Evolutionary conservation across 2,329 filamentous ascomycete genomes (phyloP).

Genomic region (Hypoxylon sp.): DNA sequence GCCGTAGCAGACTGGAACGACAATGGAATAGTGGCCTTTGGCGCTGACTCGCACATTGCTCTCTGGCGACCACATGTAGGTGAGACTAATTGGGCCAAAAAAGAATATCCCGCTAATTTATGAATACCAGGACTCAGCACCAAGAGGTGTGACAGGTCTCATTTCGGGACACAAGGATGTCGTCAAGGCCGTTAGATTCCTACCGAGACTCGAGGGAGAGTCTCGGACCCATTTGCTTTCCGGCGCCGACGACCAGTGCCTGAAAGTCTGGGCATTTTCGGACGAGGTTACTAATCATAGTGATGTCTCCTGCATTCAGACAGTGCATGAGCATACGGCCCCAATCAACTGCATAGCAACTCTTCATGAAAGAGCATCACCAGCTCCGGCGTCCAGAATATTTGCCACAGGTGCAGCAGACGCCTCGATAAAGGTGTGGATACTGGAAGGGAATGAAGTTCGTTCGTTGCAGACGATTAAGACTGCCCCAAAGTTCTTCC

Average conservation of each 20-base stretch:
- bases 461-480: slow-evolving; percentile 78
- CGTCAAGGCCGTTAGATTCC: slow-evolving; percentile 88
- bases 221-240: slow-evolving; percentile 75
- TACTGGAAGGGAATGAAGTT: slow-evolving; percentile 64
- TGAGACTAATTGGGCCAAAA: slow-evolving; percentile 13
- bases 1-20: slow-evolving; percentile 90
- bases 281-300: slow-evolving; percentile 39
- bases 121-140: slow-evolving; percentile 52
- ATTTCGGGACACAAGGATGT: slow-evolving; percentile 82
- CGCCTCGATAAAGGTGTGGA: slow-evolving; percentile 80
- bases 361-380: slow-evolving; percentile 52
- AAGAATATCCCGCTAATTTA: slow-evolving; percentile 25
- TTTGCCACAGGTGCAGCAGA: slow-evolving; percentile 87
- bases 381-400: slow-evolving; percentile 53
- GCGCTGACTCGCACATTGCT: slow-evolving; percentile 89
- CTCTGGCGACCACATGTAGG: slow-evolving; percentile 86
- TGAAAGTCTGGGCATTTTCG: slow-evolving; percentile 77
- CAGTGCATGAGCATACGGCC: slow-evolving; percentile 76
- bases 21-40: slow-evolving; percentile 84
- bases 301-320: slow-evolving; percentile 64
- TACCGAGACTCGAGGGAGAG: slow-evolving; percentile 66
- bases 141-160: slow-evolving; percentile 74
- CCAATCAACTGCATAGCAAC: slow-evolving; percentile 79
- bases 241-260: slow-evolving; percentile 83
- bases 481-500: slow-evolving; percentile 84